Conservation (phyloP, 768 basidiomycete genomes). For the Mycena haematopus region DNA sequence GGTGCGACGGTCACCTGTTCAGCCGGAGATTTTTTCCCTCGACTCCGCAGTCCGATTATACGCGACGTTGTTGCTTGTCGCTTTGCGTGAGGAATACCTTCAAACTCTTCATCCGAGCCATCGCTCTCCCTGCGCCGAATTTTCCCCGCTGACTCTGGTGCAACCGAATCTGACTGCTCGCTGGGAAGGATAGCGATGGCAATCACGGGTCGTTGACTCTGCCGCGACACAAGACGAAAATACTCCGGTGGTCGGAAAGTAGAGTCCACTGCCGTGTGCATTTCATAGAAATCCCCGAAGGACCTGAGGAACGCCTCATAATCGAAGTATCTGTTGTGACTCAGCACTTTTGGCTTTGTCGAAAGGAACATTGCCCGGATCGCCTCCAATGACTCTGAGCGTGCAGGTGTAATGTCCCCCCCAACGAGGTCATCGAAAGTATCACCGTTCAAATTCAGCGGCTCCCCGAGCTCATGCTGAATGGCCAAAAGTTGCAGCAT, state of each 20-base stretch:
- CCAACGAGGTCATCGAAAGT: neutral
- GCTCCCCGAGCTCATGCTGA: neutral
- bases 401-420: neutral
- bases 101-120: no score
- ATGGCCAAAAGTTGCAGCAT: conserved; percentile 4
- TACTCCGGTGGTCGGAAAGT: neutral
- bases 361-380: neutral
- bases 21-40: no score
- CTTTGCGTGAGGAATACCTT: no score
- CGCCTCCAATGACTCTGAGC: neutral
- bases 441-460: neutral
- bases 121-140: no score
- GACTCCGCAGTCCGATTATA: no score
- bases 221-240: neutral
- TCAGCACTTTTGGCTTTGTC: neutral
- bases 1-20: no score
- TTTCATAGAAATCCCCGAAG: neutral
- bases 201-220: neutral
- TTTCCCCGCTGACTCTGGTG: no score
- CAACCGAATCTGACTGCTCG: no score
- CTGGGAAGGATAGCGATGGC: neutral
- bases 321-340: neutral
- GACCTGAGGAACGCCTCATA: neutral
- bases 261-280: neutral
- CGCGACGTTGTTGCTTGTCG: no score